Base-by-base conservation (phyloP, 306 rosid species). In the Phaseolus lunatus region DNA sequence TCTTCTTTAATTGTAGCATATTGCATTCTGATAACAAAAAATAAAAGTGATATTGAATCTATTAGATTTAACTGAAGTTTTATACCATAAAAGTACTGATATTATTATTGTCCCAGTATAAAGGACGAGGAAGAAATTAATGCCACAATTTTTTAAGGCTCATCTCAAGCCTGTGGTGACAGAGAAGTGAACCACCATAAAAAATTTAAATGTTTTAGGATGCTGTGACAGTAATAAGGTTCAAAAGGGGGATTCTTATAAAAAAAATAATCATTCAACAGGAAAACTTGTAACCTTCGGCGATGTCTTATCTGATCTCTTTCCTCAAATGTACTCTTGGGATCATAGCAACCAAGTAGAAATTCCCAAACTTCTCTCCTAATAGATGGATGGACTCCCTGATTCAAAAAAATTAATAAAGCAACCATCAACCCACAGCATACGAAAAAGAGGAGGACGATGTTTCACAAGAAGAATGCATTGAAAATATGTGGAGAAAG, bases 361-460 rank as follows among this genome's bases (percentile, higher is more conserved):
- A 96, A 96, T 61, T 96, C 98, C 99, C 99, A 96, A 52, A 96
- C 99, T 88, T 96, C 99, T 83, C 98, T 98, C 86, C 91, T 91
- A 39, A 96, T 92, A 65, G 94, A 82, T 84, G 99, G 99, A 87
- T 96, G 99, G 77, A 96, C 80, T 66, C 99, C 99, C 99, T 96
- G 84, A 68, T 72, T 86, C 48, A 45, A 70, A 7, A 72, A 53
- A 73, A 61, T 53, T 59, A 70, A 61, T 9, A 70, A 39, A 75
- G 76, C 67, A 80, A 45, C 26, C 54, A 58, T 47, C 61, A 68
- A 49, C 5, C 27, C 19, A 26, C 12, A 65, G 45, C 13, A 9
- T 10, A 39, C 13, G 3, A 20, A 53, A 37, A 72, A 53, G 16
- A 9, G 18, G 52, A 20, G 71, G 26, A 39, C 39, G 71, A 39